phyloP scores from a whole-genome alignment of 176 grass and related monocot genomes.

The Oryza longistaminata region DNA sequence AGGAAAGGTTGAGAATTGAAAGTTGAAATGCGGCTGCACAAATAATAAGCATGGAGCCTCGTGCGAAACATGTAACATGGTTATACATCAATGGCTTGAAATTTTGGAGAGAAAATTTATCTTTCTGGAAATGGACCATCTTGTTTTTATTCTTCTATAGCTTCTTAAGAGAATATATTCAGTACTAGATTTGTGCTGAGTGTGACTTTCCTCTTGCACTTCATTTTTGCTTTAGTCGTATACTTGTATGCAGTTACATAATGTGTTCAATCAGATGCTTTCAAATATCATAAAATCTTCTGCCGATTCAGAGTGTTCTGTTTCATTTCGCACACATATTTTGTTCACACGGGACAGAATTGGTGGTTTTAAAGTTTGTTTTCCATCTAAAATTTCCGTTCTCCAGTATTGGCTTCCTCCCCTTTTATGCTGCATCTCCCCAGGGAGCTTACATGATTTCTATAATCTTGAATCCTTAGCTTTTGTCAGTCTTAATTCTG shows the following conservation, averaged over 20 bases:
- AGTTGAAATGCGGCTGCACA: background rate
- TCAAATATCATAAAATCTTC: background rate
- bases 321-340: background rate
- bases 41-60: background rate
- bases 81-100: background rate
- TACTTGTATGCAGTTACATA: background rate
- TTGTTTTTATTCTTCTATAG: background rate
- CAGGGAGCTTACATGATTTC: background rate
- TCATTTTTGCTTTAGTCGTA: background rate
- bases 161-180: background rate
- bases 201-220: background rate
- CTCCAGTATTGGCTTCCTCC: background rate
- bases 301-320: background rate
- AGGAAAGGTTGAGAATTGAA: background rate
- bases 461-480: background rate
- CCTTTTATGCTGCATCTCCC: background rate
- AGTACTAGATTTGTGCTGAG: background rate
- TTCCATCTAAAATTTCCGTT: slow-evolving; percentile 22
- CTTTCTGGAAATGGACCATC: background rate
- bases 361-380: background rate
- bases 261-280: background rate
- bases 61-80: background rate
- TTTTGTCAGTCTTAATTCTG: slow-evolving; percentile 3
- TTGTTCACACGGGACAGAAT: background rate
- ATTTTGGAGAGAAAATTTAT: background rate